These are phyloP conservation scores for Myxozyma lipomycoides DNA, from an alignment of 805 yeast species.

Conservation along the genomic window DNA sequence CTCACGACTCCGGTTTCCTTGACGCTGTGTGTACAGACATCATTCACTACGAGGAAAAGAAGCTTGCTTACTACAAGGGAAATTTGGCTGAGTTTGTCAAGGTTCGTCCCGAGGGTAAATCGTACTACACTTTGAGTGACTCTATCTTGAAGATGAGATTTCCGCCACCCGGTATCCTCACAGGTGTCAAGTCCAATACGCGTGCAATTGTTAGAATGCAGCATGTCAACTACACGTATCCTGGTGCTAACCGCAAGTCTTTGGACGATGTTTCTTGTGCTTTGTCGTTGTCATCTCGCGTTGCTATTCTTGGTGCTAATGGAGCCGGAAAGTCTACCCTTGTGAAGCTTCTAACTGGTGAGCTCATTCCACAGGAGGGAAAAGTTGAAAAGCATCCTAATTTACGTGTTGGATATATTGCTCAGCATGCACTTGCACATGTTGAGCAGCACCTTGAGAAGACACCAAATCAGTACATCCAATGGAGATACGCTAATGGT, in stretches of 20 bases:
- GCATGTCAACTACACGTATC: constrained; percentile 82
- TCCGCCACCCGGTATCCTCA: constrained; percentile 96
- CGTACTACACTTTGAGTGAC: constrained; percentile 91
- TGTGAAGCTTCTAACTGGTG: constrained; percentile 90
- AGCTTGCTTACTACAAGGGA: constrained; percentile 93
- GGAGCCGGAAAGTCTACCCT: constrained; percentile 99
- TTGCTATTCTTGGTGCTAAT: constrained; percentile 93
- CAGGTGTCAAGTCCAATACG: constrained; percentile 95
- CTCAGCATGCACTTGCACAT: constrained; percentile 97
- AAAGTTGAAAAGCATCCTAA: constrained; percentile 97
- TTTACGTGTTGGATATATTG: constrained; percentile 96
- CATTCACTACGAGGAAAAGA: constrained; percentile 92
- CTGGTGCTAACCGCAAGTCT: constrained; percentile 84
- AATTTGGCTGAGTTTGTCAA: constrained; percentile 88
- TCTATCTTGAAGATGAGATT: constrained; percentile 92
- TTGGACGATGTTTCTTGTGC: constrained; percentile 77
- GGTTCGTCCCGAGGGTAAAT: constrained; percentile 91
- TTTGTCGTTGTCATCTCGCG: constrained; percentile 92
- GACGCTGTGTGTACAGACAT: constrained; percentile 96
- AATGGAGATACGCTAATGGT: constrained; percentile 97
- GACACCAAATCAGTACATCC: constrained; percentile 95
- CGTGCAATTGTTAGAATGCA: constrained; percentile 88
- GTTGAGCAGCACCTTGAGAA: constrained; percentile 96
- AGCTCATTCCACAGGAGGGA: constrained; percentile 79
- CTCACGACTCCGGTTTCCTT: constrained; percentile 96